A percentile compares a stretch with the other conserved stretches of the same genome.
phyloP scores from a whole-genome alignment of 805 yeast genomes.

The Metschnikowia kofuensis region DNA sequence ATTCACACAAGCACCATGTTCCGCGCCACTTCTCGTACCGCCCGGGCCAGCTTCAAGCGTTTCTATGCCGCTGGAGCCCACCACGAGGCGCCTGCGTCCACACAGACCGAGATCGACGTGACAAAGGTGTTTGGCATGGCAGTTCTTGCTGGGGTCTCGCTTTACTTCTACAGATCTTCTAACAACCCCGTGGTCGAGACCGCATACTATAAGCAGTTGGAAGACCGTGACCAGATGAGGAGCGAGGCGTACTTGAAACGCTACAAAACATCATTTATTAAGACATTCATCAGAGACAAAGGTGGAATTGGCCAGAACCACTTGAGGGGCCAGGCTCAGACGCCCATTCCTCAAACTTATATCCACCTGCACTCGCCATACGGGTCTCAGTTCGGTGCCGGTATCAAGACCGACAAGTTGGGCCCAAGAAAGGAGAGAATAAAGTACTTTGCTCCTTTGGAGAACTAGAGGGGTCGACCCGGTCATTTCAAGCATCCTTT shows the following conservation, averaged over 20 bases:
- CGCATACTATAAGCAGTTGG: conserved; percentile 32
- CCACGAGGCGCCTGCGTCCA: conserved; percentile 16
- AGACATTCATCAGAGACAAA: conserved; percentile 40
- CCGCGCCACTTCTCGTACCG: conserved; percentile 17
- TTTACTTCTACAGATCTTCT: conserved; percentile 20
- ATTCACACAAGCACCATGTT: conserved; percentile 12
- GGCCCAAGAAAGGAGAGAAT: conserved; percentile 46
- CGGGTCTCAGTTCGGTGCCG: conserved; percentile 42
- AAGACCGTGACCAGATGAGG: conserved; percentile 33
- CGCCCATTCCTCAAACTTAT: conserved; percentile 29
- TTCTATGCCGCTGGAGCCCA: conserved; percentile 16
- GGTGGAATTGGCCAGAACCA: conserved; percentile 46
- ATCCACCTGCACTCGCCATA: conserved; percentile 41
- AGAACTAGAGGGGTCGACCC: conserved; percentile 9
- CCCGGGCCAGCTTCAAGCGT: conserved; percentile 14
- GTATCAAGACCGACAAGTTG: conserved; percentile 40
- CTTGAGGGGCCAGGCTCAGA: conserved; percentile 32
- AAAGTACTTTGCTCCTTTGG: conserved; percentile 38
- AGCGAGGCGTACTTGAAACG: conserved; percentile 35
- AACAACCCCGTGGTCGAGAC: conserved; percentile 36
- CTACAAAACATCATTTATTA: conserved; percentile 42
- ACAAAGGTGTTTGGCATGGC: conserved; percentile 43
- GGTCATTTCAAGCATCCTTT: background rate
- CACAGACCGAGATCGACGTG: conserved; percentile 34
- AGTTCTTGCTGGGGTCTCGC: conserved; percentile 35